Evolutionary conservation across 1,139 yeast genomes (phyloP).

Genomic region (Yamadazyma atmosphaerica): DNA sequence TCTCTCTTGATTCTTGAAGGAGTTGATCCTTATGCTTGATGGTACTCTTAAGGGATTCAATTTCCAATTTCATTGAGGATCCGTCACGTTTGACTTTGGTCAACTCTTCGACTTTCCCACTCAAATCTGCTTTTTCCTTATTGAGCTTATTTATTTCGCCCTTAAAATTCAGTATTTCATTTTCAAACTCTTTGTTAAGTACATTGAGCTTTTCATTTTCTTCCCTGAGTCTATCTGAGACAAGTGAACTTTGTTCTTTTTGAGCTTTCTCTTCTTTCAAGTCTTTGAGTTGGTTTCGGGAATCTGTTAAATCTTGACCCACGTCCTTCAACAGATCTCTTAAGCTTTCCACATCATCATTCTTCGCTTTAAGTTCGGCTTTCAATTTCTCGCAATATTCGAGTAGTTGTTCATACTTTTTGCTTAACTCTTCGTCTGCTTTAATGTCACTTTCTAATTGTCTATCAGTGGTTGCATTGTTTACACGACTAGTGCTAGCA

Average conservation of each 20-base stretch:
- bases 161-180: conserved; percentile 10
- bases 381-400: conserved; percentile 17
- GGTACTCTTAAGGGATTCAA: conserved; percentile 39
- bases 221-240: conserved; percentile 7
- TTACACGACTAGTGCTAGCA: too few relatives aligned
- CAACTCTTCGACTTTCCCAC: conserved; percentile 30
- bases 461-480: not conserved
- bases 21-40: conserved; percentile 50
- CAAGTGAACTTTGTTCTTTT: conserved; percentile 8
- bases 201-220: not conserved
- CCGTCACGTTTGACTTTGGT: conserved; percentile 37
- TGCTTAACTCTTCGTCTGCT: conserved; percentile 8
- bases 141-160: conserved; percentile 24
- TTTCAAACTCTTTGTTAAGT: conserved; percentile 7
- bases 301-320: conserved; percentile 72
- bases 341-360: conserved; percentile 57
- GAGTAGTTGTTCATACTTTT: conserved; percentile 20
- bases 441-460: not conserved
- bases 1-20: conserved; percentile 43
- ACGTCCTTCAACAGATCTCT: conserved; percentile 72
- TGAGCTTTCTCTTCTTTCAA: conserved; percentile 14
- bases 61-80: conserved; percentile 42
- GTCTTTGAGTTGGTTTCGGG: conserved; percentile 41
- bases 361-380: conserved; percentile 26
- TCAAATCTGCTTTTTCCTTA: conserved; percentile 27